These are phyloP conservation scores for Grosmannia serpens DNA, from an alignment of 2,329 filamentous ascomycete species.

Conservation along the genomic window DNA sequence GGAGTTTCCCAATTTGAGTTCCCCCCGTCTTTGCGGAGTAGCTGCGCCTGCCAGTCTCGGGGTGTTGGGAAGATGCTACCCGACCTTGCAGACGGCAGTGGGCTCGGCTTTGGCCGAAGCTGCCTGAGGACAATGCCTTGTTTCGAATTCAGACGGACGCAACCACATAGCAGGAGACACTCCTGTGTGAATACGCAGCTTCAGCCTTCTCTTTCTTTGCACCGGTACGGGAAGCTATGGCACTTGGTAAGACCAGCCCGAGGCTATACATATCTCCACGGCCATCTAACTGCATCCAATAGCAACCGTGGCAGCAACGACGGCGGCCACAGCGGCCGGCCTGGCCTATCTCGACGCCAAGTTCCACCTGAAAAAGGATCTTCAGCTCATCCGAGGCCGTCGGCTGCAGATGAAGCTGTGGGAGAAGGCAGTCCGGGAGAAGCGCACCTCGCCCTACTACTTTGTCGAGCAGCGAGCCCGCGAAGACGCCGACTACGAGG, in stretches of 20 bases:
- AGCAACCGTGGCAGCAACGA: conserved; percentile 12
- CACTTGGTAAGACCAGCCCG: not conserved
- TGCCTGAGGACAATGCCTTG: too few relatives aligned
- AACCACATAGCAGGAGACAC: too few relatives aligned
- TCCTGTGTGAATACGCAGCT: too few relatives aligned
- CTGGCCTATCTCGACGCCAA: conserved; percentile 57
- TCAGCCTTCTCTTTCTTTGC: too few relatives aligned
- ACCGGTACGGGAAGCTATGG: not conserved
- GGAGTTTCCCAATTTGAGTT: not conserved
- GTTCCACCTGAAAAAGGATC: conserved; percentile 53
- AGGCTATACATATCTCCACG: too few relatives aligned
- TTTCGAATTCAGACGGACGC: too few relatives aligned
- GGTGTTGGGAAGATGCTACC: too few relatives aligned
- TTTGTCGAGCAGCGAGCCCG: conserved; percentile 47
- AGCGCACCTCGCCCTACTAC: conserved; percentile 52
- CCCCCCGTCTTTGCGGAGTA: not conserved
- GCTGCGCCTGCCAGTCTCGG: not conserved
- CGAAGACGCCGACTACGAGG: conserved; percentile 38
- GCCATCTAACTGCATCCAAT: not conserved
- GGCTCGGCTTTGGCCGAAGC: not conserved
- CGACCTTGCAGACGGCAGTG: not conserved
- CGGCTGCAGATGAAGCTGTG: conserved; percentile 31
- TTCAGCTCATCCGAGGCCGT: conserved; percentile 32
- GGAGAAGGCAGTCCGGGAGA: conserved; percentile 35
- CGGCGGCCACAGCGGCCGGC: conserved; percentile 22